phyloP scores from a whole-genome alignment of 1,284 basidiomycete genomes.

The Fomitopsis betulina region DNA sequence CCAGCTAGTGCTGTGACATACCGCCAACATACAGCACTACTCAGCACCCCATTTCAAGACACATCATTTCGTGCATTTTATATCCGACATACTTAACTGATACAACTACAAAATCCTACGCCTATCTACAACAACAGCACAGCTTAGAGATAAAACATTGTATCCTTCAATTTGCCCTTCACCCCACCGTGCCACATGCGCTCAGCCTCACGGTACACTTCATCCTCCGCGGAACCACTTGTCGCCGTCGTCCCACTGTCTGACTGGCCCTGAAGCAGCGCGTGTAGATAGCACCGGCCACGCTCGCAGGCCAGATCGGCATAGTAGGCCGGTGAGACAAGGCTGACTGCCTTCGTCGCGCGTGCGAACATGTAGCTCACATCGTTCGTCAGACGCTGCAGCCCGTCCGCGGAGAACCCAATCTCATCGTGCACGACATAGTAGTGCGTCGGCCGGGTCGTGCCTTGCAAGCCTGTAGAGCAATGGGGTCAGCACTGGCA shows the following conservation, averaged over 20 bases:
- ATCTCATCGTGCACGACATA: conserved; percentile 74
- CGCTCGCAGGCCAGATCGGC: conserved; percentile 74
- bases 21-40: no score
- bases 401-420: conserved; percentile 57
- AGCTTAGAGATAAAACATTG: conserved; percentile 71
- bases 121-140: no score
- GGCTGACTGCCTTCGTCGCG: conserved; percentile 75
- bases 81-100: no score
- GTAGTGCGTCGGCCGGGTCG: conserved; percentile 71
- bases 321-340: conserved; percentile 76
- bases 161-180: conserved; percentile 46
- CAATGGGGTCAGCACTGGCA: background rate
- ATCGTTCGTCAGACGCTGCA: conserved; percentile 55
- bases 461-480: conserved; percentile 35
- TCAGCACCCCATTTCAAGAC: no score
- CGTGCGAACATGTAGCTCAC: conserved; percentile 75
- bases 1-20: no score
- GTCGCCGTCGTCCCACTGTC: conserved; percentile 31
- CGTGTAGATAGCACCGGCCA: conserved; percentile 69
- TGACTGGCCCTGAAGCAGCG: conserved; percentile 53
- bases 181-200: conserved; percentile 57
- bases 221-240: conserved; percentile 36
- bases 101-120: no score
- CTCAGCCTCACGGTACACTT: conserved; percentile 47
- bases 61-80: no score